phyloP scores from a whole-genome alignment of 768 basidiomycete species.

The Mrakia hoshinonis region DNA sequence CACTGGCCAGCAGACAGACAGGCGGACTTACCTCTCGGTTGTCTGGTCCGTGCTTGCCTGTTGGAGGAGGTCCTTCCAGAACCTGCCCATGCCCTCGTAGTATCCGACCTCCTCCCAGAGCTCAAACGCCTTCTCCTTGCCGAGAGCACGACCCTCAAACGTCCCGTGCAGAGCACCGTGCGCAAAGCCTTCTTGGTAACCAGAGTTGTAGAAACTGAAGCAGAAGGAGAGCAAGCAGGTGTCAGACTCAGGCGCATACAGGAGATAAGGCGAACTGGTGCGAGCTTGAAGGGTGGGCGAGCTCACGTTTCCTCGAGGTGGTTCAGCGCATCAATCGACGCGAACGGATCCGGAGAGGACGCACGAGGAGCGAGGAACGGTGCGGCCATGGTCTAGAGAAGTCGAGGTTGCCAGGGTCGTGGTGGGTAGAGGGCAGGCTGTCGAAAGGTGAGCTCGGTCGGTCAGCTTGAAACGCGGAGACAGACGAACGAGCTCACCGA shows the following conservation, averaged over 20 bases:
- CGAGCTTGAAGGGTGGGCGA: neutral
- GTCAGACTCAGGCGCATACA: neutral
- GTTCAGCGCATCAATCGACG: conserved; percentile 22
- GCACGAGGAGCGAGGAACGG: neutral
- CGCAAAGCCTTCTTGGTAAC: conserved; percentile 65
- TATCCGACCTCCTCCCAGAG: conserved; percentile 97
- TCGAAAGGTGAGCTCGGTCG: too few species aligned
- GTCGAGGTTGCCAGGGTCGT: neutral
- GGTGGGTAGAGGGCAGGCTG: neutral
- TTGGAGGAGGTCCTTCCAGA: conserved; percentile 55
- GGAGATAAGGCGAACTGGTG: neutral
- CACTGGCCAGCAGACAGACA: conserved; percentile 29
- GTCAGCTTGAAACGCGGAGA: too few species aligned
- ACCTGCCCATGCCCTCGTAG: conserved; percentile 72
- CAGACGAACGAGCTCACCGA: too few species aligned
- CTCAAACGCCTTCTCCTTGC: conserved; percentile 82
- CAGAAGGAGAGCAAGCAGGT: neutral
- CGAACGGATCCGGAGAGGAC: neutral
- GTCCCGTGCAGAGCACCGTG: conserved; percentile 84
- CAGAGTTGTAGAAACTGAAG: conserved; percentile 66
- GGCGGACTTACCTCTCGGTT: conserved; percentile 38
- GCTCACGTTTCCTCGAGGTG: conserved; percentile 25
- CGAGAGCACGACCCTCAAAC: conserved; percentile 82
- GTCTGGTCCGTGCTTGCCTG: conserved; percentile 37
- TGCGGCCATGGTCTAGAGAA: neutral